A percentile compares a stretch with the other conserved stretches of the same genome.
phyloP scores from a whole-genome alignment of 179 eudicot species.

The Beta macrorhiza region DNA sequence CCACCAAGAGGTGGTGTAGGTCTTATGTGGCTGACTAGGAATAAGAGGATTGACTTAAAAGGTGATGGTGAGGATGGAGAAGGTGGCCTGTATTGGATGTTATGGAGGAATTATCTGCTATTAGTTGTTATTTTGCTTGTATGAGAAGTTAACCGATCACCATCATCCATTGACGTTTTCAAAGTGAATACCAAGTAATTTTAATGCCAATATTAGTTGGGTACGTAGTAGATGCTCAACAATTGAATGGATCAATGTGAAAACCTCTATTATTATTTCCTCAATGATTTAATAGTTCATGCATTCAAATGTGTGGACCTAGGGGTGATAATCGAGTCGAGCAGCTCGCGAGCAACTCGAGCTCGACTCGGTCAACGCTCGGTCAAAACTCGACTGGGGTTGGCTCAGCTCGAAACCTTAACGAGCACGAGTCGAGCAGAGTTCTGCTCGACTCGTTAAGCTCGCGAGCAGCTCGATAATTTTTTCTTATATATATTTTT shows the following conservation, averaged over 20 bases:
- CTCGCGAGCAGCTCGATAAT: too few relatives aligned
- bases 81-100: constrained; percentile 27
- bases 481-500: too few relatives aligned
- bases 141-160: background rate
- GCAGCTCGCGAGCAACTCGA: too few relatives aligned
- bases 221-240: background rate
- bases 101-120: constrained; percentile 3
- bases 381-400: too few relatives aligned
- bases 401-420: too few relatives aligned
- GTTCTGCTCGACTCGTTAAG: too few relatives aligned
- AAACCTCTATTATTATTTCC: background rate
- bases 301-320: too few relatives aligned
- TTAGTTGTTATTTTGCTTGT: background rate
- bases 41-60: background rate
- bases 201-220: background rate
- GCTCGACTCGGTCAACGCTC: too few relatives aligned
- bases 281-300: too few relatives aligned
- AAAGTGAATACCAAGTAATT: background rate
- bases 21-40: constrained; percentile 22
- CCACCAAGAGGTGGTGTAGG: constrained; percentile 27
- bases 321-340: too few relatives aligned
- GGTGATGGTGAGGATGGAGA: constrained; percentile 23
- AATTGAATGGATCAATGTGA: background rate
- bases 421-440: too few relatives aligned
- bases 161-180: background rate